A percentile compares a stretch with the other conserved stretches of the same genome.
Conservation (phyloP, 441 rosid species). For the Erodium moschatum region DNA sequence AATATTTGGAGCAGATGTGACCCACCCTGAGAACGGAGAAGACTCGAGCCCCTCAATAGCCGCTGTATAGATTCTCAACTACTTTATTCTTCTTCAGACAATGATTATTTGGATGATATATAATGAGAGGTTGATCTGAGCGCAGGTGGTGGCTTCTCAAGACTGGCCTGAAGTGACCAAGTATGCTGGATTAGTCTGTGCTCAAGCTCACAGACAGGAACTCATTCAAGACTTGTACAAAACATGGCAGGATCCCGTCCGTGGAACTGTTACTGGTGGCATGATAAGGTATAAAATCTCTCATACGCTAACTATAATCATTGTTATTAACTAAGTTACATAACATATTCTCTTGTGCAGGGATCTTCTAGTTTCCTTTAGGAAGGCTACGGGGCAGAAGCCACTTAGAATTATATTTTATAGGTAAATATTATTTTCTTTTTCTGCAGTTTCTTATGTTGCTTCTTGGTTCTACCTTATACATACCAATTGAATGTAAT, state of each 20-base stretch:
- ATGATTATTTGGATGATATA: not conserved
- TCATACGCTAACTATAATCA: not conserved
- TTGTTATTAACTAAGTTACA: not conserved
- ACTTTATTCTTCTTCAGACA: not conserved
- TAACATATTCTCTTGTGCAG: conserved; percentile 30
- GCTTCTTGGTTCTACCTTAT: not conserved
- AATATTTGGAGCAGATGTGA: conserved; percentile 94
- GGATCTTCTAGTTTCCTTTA: conserved; percentile 81
- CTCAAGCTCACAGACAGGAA: conserved; percentile 97
- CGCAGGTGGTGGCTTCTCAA: conserved; percentile 95
- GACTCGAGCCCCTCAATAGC: conserved; percentile 95
- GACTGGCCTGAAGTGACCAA: conserved; percentile 99
- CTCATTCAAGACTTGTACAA: conserved; percentile 90
- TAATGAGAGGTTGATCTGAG: conserved; percentile 17
- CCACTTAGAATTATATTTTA: conserved; percentile 87
- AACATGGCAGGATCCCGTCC: conserved; percentile 96
- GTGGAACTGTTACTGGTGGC: conserved; percentile 90
- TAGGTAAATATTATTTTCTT: conserved; percentile 36
- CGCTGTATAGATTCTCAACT: conserved; percentile 44
- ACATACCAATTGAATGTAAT: too few species aligned
- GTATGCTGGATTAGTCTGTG: conserved; percentile 93
- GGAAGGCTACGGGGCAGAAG: conserved; percentile 96
- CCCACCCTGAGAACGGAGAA: conserved; percentile 95
- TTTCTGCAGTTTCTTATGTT: not conserved
- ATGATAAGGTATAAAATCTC: conserved; percentile 63